Evolutionary conservation across 2,329 filamentous ascomycete genomes (phyloP).

Genomic region (Aspergillus sp.): DNA sequence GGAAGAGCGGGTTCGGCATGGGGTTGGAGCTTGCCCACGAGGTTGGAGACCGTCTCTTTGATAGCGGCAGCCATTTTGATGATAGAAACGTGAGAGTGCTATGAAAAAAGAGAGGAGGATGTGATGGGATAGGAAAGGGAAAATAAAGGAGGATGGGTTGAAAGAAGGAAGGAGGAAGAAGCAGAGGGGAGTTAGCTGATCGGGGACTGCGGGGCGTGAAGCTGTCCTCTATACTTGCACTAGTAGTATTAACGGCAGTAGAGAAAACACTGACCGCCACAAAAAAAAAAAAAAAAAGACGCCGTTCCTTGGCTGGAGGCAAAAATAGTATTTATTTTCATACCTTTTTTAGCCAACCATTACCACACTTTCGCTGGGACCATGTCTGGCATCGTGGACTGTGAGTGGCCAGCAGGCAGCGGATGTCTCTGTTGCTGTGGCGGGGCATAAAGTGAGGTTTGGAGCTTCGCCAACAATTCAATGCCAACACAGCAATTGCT

Average conservation of each 20-base stretch:
- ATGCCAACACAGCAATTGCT: background rate
- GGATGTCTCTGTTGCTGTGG: background rate
- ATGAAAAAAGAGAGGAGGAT: background rate
- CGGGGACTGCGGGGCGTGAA: slow-evolving; percentile 21
- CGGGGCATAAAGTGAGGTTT: background rate
- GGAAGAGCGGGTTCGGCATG: slow-evolving; percentile 32
- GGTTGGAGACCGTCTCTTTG: slow-evolving; percentile 42
- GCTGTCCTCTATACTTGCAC: slow-evolving; percentile 6
- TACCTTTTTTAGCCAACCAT: background rate
- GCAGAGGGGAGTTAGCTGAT: slow-evolving; percentile 4
- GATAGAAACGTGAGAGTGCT: background rate
- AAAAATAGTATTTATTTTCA: background rate
- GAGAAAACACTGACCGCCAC: slow-evolving; percentile 8
- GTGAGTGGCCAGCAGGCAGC: background rate
- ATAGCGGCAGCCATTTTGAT: slow-evolving; percentile 33
- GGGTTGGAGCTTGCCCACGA: slow-evolving; percentile 42
- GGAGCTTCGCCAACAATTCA: background rate
- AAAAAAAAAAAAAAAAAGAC: background rate
- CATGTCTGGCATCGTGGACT: background rate
- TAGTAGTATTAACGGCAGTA: slow-evolving; percentile 1
- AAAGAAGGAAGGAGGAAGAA: slow-evolving; percentile 3
- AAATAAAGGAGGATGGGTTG: slow-evolving; percentile 1
- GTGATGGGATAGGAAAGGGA: background rate
- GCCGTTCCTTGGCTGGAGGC: background rate
- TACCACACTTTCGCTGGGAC: background rate